Base-by-base conservation (phyloP, 306 rosid genomes). In the Aeschynomene evenia region DNA sequence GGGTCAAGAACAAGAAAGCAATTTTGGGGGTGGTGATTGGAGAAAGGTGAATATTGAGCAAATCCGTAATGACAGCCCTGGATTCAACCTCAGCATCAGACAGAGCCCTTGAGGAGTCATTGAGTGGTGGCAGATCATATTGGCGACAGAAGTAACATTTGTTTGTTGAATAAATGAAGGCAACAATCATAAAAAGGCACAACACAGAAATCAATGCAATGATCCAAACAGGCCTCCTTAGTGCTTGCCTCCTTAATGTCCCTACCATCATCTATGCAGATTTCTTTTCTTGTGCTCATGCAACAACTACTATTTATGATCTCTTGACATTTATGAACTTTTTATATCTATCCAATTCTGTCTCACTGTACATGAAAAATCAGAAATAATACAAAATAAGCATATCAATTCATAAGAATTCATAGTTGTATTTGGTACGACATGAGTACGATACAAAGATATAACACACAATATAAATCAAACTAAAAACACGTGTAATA, bases 1-100 rank as follows among this genome's bases (percentile, higher is more conserved):
- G 96, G 59, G 96, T 91, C 85, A 94, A 65, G 68, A 87, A 94
- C 97, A 94, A 50, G 82, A 94, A 94, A 43, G 99, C 99, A 37
- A 94, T 37, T 75, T 90, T 94, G 10, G 96, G 91, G 61, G 64
- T 81, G 77, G 62, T 81, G 19, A 91, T 58, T 34, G 71, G 79
- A 61, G 73, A 48, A 64, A 77, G 63, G 73, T 88, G 81, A 7
- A 79, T 57, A 52, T 70, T 85, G 16, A 93, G 81, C 74, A 90
- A 77, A 58, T 93, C 96, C 2, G 58, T 80, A 76, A 88, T 78
- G 29, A 90, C 93, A 75, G 84, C 83, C 56, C 79, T 84, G 39
- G 93, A 81, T 42, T 87, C 84, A 31, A 76, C 28, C 84, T 93
- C 96, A 12, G 56, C 82, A 73, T 93, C 98, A 1, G 85, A 83